Evolutionary conservation across 2,329 filamentous ascomycete species (phyloP).

Genomic region (Fusarium sp.): DNA sequence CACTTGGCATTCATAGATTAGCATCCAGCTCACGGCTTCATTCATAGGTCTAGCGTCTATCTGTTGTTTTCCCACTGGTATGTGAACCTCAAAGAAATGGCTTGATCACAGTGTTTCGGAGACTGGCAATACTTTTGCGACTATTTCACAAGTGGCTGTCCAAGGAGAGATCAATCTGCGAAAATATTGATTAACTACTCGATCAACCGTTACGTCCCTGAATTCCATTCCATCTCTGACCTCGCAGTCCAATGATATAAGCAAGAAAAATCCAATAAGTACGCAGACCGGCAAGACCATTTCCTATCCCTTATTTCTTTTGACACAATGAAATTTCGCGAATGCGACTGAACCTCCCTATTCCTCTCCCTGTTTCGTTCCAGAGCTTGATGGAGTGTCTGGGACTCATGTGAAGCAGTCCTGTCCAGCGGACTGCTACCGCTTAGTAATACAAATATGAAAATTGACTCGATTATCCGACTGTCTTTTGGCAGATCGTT

Average conservation of each 20-base stretch:
- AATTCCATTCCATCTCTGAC: slow-evolving; percentile 11
- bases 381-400: background rate
- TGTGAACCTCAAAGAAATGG: no score
- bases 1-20: background rate
- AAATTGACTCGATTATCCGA: slow-evolving; percentile 23
- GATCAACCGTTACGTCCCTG: background rate
- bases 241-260: slow-evolving; percentile 26
- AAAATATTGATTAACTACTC: slow-evolving; percentile 10
- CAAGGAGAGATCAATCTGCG: background rate
- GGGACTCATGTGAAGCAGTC: slow-evolving; percentile 2
- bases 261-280: slow-evolving; percentile 6
- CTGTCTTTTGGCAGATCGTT: slow-evolving; percentile 1
- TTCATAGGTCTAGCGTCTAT: no score
- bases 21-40: background rate
- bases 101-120: background rate
- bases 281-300: background rate
- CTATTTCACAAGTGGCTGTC: background rate
- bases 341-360: background rate
- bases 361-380: background rate
- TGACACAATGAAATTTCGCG: slow-evolving; percentile 36
- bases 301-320: slow-evolving; percentile 16
- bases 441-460: slow-evolving; percentile 39
- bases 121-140: no score
- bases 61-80: background rate
- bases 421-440: slow-evolving; percentile 17